A percentile compares a stretch with the other conserved stretches of the same genome.
These are phyloP conservation scores for Cryptosporidium parvum DNA, from an alignment of 169 alveolate genomes.

Conservation along the genomic window DNA sequence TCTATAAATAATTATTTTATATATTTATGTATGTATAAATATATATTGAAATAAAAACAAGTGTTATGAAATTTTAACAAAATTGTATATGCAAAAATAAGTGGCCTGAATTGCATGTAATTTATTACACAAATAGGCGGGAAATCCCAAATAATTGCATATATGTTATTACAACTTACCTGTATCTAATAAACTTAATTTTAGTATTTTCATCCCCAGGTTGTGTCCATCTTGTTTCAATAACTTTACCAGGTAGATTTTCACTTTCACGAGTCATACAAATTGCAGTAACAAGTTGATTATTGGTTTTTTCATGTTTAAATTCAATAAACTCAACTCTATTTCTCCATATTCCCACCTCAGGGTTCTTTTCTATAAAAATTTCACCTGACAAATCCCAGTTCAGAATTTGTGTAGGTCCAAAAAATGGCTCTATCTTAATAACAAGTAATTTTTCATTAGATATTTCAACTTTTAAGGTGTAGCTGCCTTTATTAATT, in stretches of 20 bases:
- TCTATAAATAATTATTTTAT: neutral
- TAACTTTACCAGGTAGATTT: constrained; percentile 10
- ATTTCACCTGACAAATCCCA: constrained; percentile 55
- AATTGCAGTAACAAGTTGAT: constrained; percentile 18
- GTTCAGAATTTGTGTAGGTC: constrained; percentile 56
- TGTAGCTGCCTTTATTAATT: constrained; percentile 51
- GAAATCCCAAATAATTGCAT: neutral
- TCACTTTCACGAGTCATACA: constrained; percentile 30
- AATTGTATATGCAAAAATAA: too few relatives aligned
- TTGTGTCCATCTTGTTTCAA: constrained; percentile 74
- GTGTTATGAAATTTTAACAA: neutral
- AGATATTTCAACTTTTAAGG: constrained; percentile 7
- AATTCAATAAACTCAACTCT: constrained; percentile 45
- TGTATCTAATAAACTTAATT: constrained; percentile 59
- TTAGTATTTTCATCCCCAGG: neutral
- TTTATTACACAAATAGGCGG: neutral
- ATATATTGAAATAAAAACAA: neutral
- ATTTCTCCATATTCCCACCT: constrained; percentile 60
- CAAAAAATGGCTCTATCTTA: constrained; percentile 59
- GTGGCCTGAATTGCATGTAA: neutral
- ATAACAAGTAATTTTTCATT: constrained; percentile 13
- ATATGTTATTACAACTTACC: constrained; percentile 28
- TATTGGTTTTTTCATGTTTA: constrained; percentile 46
- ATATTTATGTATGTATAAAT: neutral
- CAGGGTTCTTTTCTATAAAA: constrained; percentile 38